Evolutionary conservation across 305 asterid genomes (phyloP).

Genomic region (Solanum aculeatissimum): DNA sequence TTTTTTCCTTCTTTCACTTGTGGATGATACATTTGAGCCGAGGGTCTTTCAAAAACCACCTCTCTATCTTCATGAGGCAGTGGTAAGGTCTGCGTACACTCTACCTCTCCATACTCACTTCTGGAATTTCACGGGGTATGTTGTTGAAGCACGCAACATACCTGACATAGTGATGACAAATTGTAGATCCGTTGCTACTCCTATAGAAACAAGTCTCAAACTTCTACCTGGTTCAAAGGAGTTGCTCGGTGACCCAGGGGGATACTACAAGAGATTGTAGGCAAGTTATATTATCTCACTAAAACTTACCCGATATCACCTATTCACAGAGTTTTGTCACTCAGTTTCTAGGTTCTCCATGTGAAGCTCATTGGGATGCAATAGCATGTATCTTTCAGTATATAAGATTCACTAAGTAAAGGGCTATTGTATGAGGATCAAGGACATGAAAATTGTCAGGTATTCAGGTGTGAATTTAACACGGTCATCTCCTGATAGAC

Average conservation of each 20-base stretch:
- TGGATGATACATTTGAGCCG: no score
- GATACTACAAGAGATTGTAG: background rate
- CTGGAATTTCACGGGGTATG: no score
- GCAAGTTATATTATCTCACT: background rate
- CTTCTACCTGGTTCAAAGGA: background rate
- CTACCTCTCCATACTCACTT: no score
- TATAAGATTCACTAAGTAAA: background rate
- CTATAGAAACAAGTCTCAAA: background rate
- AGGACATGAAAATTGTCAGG: background rate
- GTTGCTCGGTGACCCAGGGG: background rate
- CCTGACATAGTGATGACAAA: background rate
- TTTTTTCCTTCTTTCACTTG: no score
- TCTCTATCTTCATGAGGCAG: no score
- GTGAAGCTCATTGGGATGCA: background rate
- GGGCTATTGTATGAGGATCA: background rate
- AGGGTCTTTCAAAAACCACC: no score
- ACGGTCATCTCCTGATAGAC: background rate
- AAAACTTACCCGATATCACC: background rate
- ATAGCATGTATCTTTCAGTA: background rate
- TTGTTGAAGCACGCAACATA: background rate
- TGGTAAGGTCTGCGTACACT: no score
- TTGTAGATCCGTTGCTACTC: background rate
- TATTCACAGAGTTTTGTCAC: background rate
- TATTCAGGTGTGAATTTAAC: background rate
- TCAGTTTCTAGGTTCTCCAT: background rate